These are phyloP conservation scores for Trichoderma pleuroti DNA, from an alignment of 2,329 filamentous ascomycete species.

Conservation along the genomic window DNA sequence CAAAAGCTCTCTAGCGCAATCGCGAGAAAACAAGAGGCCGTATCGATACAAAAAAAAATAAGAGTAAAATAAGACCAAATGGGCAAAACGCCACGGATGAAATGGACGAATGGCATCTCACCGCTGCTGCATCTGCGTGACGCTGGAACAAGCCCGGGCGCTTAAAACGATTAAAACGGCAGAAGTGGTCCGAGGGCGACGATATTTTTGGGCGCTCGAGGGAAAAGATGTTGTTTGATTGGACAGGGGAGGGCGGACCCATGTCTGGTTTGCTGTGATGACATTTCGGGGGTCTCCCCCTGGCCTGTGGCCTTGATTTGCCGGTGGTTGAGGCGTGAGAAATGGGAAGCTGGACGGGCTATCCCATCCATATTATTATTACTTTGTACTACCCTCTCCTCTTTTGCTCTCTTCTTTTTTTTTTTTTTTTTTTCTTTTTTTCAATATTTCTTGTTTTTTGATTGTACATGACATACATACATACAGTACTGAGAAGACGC, in stretches of 20 bases:
- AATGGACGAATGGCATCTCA: conserved; percentile 10
- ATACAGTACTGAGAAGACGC: no score
- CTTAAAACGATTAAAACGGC: conserved; percentile 12
- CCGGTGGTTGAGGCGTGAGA: not conserved
- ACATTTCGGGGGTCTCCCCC: not conserved
- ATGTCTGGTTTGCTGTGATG: not conserved
- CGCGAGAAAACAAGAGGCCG: not conserved
- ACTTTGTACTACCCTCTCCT: not conserved
- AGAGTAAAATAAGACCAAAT: not conserved
- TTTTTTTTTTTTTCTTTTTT: not conserved
- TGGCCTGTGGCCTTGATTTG: not conserved
- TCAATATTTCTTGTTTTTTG: no score
- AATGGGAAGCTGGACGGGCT: not conserved
- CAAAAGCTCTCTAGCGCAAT: conserved; percentile 2
- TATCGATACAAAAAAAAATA: not conserved
- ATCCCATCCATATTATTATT: not conserved
- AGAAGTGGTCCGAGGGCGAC: conserved; percentile 9
- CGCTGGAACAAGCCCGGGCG: conserved; percentile 5
- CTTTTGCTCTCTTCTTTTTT: not conserved
- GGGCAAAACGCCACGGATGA: not conserved
- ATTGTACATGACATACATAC: not conserved
- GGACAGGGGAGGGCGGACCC: not conserved
- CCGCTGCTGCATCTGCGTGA: conserved; percentile 9
- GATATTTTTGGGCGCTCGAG: not conserved
- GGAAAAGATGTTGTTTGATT: conserved; percentile 12